Percentiles rank a stretch among this genome's conserved stretches.
These are phyloP conservation scores for Ambrosia trifida DNA, from an alignment of 129 eudicot species.

Conservation along the genomic window DNA sequence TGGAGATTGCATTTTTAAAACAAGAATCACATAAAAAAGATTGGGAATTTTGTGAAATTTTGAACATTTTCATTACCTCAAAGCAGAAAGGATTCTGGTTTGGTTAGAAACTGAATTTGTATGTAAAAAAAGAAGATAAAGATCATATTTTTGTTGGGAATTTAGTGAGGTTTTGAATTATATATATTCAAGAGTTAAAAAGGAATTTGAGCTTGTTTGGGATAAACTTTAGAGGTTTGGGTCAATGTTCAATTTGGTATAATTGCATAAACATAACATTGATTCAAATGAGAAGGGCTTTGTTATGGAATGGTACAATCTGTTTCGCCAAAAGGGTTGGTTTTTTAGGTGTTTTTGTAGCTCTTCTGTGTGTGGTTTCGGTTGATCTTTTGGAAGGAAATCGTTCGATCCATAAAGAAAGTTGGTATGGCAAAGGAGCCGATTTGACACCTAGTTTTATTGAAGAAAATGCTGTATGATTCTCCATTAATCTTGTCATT, in stretches of 20 bases:
- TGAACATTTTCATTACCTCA: not conserved
- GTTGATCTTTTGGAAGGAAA: constrained; percentile 34
- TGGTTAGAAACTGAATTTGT: constrained; percentile 18
- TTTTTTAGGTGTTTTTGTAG: constrained; percentile 33
- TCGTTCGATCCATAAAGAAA: constrained; percentile 21
- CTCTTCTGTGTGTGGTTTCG: constrained; percentile 42
- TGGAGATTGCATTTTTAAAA: constrained; percentile 10
- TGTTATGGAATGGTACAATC: constrained; percentile 19
- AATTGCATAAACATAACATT: constrained; percentile 9
- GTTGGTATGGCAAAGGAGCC: constrained; percentile 19
- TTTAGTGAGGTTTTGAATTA: constrained; percentile 38
- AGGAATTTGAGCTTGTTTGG: constrained; percentile 23
- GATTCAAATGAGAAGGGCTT: constrained; percentile 35
- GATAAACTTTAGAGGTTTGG: constrained; percentile 13
- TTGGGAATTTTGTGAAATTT: constrained; percentile 25
- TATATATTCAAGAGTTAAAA: constrained; percentile 22
- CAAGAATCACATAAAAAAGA: constrained; percentile 24
- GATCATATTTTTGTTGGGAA: constrained; percentile 30
- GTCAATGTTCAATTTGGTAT: constrained; percentile 20
- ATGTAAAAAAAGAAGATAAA: constrained; percentile 1
- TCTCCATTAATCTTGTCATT: constrained; percentile 5
- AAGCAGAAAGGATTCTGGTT: constrained; percentile 23
- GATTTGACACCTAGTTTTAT: constrained; percentile 22
- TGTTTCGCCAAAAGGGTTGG: constrained; percentile 33
- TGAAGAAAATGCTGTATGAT: constrained; percentile 30